Percentiles rank a stretch among this genome's conserved stretches.
Conservation (phyloP, 2,329 filamentous ascomycete species). For the Ceratocystis alfenasii region DNA sequence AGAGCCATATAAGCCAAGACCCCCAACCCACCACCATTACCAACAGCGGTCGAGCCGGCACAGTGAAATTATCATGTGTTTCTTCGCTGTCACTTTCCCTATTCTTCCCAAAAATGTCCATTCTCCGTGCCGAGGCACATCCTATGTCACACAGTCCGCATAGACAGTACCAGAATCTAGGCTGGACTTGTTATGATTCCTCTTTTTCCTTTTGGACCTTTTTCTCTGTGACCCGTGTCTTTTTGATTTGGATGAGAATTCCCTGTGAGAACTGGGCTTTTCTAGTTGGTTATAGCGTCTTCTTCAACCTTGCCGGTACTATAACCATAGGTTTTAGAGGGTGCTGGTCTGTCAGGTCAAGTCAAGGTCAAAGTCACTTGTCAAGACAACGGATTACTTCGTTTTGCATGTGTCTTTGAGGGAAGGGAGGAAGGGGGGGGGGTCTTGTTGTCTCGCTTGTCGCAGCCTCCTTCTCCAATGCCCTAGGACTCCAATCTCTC, state of each 20-base stretch:
- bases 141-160: not conserved
- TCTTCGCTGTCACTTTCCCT: not conserved
- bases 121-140: conserved; percentile 1
- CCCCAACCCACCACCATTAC: too few relatives aligned
- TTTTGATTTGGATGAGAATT: too few relatives aligned
- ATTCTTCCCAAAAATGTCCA: not conserved
- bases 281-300: too few relatives aligned
- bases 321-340: too few relatives aligned
- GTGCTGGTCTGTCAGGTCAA: too few relatives aligned
- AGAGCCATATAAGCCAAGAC: too few relatives aligned
- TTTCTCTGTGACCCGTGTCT: too few relatives aligned
- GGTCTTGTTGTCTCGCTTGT: not conserved
- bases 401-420: not conserved
- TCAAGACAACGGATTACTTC: not conserved
- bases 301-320: too few relatives aligned
- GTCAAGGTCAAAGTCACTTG: too few relatives aligned
- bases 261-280: too few relatives aligned
- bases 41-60: too few relatives aligned
- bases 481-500: not conserved
- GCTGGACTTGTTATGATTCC: not conserved
- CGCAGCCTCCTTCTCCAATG: not conserved
- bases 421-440: not conserved
- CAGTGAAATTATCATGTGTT: not conserved
- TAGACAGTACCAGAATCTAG: not conserved
- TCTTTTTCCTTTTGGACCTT: not conserved